phyloP scores from a whole-genome alignment of 352 stramenopile genomes.

The Pythium biforme region DNA sequence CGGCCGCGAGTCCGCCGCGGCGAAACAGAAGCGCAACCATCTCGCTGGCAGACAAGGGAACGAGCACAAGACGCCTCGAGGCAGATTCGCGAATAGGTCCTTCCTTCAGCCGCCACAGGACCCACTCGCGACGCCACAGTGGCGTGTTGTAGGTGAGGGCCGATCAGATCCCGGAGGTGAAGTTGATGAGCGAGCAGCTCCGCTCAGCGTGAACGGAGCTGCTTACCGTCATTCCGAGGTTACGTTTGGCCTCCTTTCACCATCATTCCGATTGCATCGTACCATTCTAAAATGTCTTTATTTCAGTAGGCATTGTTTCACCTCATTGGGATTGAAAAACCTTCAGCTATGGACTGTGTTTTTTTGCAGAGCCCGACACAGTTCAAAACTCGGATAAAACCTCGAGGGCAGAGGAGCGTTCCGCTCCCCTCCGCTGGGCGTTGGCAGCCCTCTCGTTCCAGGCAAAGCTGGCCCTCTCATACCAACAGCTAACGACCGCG shows the following conservation, averaged over 20 bases:
- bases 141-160: no score
- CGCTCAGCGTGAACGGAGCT: no score
- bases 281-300: background rate
- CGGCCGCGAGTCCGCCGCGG: background rate
- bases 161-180: background rate
- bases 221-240: background rate
- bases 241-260: background rate
- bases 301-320: background rate
- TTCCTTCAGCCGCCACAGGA: no score
- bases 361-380: no score
- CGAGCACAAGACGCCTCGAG: no score
- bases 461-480: background rate
- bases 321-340: background rate
- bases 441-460: background rate
- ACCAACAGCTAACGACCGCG: background rate
- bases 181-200: no score
- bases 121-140: no score
- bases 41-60: no score
- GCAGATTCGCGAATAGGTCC: no score
- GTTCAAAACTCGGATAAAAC: background rate
- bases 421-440: background rate
- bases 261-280: background rate
- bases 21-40: background rate
- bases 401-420: background rate
- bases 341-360: background rate